These are phyloP conservation scores for Oxalis stricta DNA, from an alignment of 441 rosid species.

Conservation along the genomic window DNA sequence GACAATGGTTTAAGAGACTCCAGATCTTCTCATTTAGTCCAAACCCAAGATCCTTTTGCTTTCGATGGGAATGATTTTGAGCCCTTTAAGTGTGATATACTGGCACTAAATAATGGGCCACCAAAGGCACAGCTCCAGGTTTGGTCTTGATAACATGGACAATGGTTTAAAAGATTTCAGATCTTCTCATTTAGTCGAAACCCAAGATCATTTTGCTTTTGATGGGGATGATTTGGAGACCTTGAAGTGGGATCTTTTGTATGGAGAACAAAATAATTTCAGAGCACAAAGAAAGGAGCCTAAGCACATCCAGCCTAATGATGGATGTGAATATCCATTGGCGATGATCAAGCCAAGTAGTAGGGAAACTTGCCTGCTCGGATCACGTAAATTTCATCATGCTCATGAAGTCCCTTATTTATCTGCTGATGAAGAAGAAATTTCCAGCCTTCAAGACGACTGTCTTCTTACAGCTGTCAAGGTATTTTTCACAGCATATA, in stretches of 20 bases:
- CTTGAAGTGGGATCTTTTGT: conserved; percentile 59
- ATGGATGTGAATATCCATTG: conserved; percentile 19
- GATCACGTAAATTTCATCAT: conserved; percentile 21
- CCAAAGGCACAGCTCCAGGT: too few relatives aligned
- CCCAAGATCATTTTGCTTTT: conserved; percentile 76
- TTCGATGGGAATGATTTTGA: conserved; percentile 65
- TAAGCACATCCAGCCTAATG: conserved; percentile 20
- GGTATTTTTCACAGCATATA: conserved; percentile 24
- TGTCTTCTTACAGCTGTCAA: conserved; percentile 86
- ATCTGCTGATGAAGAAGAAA: conserved; percentile 34
- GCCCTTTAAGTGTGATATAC: conserved; percentile 66
- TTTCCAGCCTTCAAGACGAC: conserved; percentile 47
- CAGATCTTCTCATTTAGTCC: conserved; percentile 24
- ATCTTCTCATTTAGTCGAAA: conserved; percentile 26
- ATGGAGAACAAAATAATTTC: conserved; percentile 35
- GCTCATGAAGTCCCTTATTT: conserved; percentile 26
- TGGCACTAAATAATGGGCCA: too few relatives aligned
- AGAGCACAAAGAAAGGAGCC: conserved; percentile 20
- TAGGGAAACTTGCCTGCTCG: conserved; percentile 18
- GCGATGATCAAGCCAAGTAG: conserved; percentile 29
- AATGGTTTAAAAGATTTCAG: conserved; percentile 16
- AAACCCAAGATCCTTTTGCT: conserved; percentile 66
- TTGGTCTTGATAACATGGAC: conserved; percentile 18
- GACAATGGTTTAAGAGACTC: conserved; percentile 16
- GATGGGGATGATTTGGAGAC: conserved; percentile 63